A percentile compares a stretch with the other conserved stretches of the same genome.
phyloP scores from a whole-genome alignment of 2,329 filamentous ascomycete species.

The Helotiales sp. region DNA sequence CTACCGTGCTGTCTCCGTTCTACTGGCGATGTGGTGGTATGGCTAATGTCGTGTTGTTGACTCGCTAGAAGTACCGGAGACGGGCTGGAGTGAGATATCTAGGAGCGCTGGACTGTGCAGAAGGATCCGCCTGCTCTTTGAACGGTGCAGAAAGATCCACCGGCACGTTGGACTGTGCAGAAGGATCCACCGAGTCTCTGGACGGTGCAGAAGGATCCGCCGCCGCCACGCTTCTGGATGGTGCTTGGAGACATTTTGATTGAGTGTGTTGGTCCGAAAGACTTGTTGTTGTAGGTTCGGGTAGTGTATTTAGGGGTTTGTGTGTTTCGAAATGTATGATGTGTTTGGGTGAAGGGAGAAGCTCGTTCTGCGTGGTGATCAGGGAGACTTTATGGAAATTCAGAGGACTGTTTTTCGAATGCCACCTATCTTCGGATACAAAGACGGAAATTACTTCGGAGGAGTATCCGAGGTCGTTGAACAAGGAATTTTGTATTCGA shows the following conservation, averaged over 20 bases:
- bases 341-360: background rate
- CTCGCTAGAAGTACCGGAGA: constrained; percentile 7
- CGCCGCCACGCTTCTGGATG: background rate
- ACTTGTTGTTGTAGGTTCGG: background rate
- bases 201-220: constrained; percentile 8
- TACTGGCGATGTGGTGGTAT: background rate
- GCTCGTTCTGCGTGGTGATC: background rate
- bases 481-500: constrained; percentile 1
- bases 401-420: background rate
- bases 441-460: background rate
- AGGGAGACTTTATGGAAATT: constrained; percentile 1
- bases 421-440: background rate
- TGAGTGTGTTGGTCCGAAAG: background rate
- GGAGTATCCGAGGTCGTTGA: background rate
- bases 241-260: constrained; percentile 7
- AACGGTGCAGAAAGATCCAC: constrained; percentile 6
- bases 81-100: background rate
- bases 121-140: constrained; percentile 8
- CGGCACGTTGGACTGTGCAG: background rate
- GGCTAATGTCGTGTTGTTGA: constrained; percentile 2
- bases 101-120: constrained; percentile 11
- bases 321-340: constrained; percentile 8
- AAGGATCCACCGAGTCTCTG: background rate
- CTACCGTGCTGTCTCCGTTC: background rate
- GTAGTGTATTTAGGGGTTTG: constrained; percentile 1